Percentiles rank a stretch among this genome's conserved stretches.
Evolutionary conservation across 768 basidiomycete species (phyloP).

Genomic region (Dioszegia crocea): DNA sequence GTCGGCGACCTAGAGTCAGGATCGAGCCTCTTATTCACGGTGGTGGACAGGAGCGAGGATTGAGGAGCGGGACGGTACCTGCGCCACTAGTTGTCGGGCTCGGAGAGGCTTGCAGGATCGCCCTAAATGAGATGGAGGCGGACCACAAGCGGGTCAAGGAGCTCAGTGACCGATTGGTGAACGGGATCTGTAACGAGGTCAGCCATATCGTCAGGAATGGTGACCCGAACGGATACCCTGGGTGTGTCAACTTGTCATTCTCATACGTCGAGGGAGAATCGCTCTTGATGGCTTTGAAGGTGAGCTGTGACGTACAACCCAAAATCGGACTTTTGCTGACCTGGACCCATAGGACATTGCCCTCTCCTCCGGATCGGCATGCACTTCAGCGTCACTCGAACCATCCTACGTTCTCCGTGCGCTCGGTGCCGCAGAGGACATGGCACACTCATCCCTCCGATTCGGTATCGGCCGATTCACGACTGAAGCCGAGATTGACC

Average conservation of each 20-base stretch:
- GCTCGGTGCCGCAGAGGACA: constrained; percentile 95
- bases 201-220: constrained; percentile 93
- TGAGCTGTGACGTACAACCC: constrained; percentile 45
- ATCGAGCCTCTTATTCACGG: constrained; percentile 92
- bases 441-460: constrained; percentile 96
- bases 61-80: constrained; percentile 90
- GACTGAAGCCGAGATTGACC: constrained; percentile 94
- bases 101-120: constrained; percentile 90
- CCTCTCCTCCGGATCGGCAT: constrained; percentile 94
- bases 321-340: neutral
- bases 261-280: constrained; percentile 97
- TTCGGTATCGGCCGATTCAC: constrained; percentile 98
- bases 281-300: constrained; percentile 95
- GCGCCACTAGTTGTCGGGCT: constrained; percentile 83
- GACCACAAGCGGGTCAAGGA: constrained; percentile 71
- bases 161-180: constrained; percentile 74
- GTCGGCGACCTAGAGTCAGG: constrained; percentile 84
- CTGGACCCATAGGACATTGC: constrained; percentile 83
- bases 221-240: constrained; percentile 83
- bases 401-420: constrained; percentile 97
- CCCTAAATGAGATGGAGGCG: constrained; percentile 83
- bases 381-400: constrained; percentile 95
- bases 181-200: constrained; percentile 74
- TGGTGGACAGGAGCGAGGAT: constrained; percentile 93
- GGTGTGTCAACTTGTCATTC: constrained; percentile 92